Percentiles rank a stretch among this genome's conserved stretches.
Evolutionary conservation across 1,284 basidiomycete genomes (phyloP).

Genomic region (Afroboletus lepidellus): DNA sequence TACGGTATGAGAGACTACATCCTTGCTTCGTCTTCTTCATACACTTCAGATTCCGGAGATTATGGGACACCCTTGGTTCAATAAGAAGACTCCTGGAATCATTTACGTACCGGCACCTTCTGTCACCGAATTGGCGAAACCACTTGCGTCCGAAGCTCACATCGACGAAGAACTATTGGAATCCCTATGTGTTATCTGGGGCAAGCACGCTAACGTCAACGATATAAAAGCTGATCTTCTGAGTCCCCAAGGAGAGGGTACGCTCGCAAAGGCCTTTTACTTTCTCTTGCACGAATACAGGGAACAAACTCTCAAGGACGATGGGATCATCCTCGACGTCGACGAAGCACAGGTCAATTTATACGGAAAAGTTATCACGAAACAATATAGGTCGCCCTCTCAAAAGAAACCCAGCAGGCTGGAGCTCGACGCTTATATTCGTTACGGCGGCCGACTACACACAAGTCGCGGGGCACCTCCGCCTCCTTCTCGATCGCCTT

Average conservation of each 20-base stretch:
- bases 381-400: slow-evolving; percentile 46
- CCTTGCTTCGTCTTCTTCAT: slow-evolving; percentile 9
- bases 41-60: slow-evolving; percentile 81
- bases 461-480: slow-evolving; percentile 24
- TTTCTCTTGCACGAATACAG: slow-evolving; percentile 83
- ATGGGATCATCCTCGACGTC: slow-evolving; percentile 48
- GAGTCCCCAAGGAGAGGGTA: slow-evolving; percentile 61
- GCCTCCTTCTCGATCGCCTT: slow-evolving; percentile 34
- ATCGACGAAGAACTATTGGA: slow-evolving; percentile 87
- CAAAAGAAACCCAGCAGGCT: slow-evolving; percentile 20
- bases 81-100: slow-evolving; percentile 45
- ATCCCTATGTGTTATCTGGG: slow-evolving; percentile 89
- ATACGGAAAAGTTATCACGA: slow-evolving; percentile 42
- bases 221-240: slow-evolving; percentile 65
- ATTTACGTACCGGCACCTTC: slow-evolving; percentile 61
- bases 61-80: slow-evolving; percentile 83
- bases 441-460: slow-evolving; percentile 9
- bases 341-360: slow-evolving; percentile 30
- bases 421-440: slow-evolving; percentile 11
- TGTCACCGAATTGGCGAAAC: slow-evolving; percentile 63
- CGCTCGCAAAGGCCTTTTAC: slow-evolving; percentile 92
- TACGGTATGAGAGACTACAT: slow-evolving; percentile 53
- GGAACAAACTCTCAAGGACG: slow-evolving; percentile 68
- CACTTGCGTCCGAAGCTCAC: slow-evolving; percentile 66
- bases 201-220: slow-evolving; percentile 58